Base-by-base conservation (phyloP, 176 grass and related monocot species). In the Oryza rufipogon region DNA sequence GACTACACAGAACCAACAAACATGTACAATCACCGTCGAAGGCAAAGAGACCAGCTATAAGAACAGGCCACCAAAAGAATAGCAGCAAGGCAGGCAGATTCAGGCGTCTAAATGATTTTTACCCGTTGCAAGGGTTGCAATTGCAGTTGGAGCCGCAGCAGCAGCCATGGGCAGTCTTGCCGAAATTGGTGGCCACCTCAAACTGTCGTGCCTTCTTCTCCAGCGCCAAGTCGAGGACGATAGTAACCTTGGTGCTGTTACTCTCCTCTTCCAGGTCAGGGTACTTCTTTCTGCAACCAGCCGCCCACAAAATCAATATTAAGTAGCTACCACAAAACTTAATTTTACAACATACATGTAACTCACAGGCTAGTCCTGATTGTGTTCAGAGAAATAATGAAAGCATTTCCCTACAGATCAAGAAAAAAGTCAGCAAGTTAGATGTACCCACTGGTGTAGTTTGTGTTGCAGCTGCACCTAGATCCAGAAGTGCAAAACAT, bases 41-140 rank as follows among this genome's bases (percentile, higher is more conserved):
- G 34, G 34, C 34, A 32, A 36, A 36, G 34, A 36, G 5, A 36
- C 34, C 34, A 36, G 34, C 34, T 36, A 36, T 36, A 36, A 36
- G 34, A 36, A 36, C 34, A 36, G 34, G 34, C 34, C 34, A 36
- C 34, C 34, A 36, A 36, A 36, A 36, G 34, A 36, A 36, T 36
- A 36, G 34, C 34, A 36, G 34, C 34, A 36, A 36, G 34, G 34
- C 34, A 36, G 34, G 34, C 34, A 36, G 34, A 36, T 36, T 36
- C 34, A 36, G 5, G 5, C 5, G 34, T 36, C 34, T 36, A 4
- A 36, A 36, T 36, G 34, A 36, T 49, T 67, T 19, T 79, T 75
- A 84, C 76, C 90, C 89, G 71, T 61, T 86, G 70, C 90, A 92
- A 33, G 75, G 86, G 74, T 80, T 19, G 75, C 90, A 92, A n/a